Evolutionary conservation across 139 green algal genomes (phyloP).

Genomic region (Zygnema circumcarinatum): DNA sequence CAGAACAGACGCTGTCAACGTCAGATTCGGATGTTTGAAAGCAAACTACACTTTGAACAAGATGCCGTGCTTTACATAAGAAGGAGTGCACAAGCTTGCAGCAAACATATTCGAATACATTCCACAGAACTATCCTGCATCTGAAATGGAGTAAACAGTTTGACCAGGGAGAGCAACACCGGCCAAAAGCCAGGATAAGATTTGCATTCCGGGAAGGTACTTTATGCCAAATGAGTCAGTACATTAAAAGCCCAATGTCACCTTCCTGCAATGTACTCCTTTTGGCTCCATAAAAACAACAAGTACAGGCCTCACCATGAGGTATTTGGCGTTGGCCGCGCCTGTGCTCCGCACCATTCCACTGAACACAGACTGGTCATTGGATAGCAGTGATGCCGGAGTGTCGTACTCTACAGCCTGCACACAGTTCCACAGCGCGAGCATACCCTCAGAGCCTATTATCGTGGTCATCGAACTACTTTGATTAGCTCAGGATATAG

Average conservation of each 20-base stretch:
- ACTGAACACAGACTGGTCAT: slow-evolving; percentile 25
- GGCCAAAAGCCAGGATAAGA: too few species aligned
- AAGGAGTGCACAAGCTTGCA: not conserved
- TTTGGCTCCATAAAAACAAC: too few species aligned
- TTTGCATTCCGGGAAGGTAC: too few species aligned
- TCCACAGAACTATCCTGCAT: not conserved
- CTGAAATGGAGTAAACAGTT: not conserved
- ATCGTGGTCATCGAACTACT: not conserved
- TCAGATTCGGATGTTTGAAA: not conserved
- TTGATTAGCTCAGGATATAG: not conserved
- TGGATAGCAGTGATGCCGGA: slow-evolving; percentile 29
- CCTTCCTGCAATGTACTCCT: too few species aligned
- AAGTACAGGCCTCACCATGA: slow-evolving; percentile 9
- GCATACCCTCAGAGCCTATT: not conserved
- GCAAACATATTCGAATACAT: not conserved
- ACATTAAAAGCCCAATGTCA: too few species aligned
- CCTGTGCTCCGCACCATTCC: slow-evolving; percentile 50
- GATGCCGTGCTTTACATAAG: too few species aligned
- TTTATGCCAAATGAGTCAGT: too few species aligned
- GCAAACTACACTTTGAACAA: not conserved
- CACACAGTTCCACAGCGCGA: not conserved
- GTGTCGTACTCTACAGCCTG: slow-evolving; percentile 59
- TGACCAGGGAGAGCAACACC: too few species aligned
- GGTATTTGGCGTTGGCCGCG: slow-evolving; percentile 38
- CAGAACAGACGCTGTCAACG: not conserved